Percentiles rank a stretch among this genome's conserved stretches.
Conservation (phyloP, 176 grass and related monocot genomes). For the Calamus simplicifolius region DNA sequence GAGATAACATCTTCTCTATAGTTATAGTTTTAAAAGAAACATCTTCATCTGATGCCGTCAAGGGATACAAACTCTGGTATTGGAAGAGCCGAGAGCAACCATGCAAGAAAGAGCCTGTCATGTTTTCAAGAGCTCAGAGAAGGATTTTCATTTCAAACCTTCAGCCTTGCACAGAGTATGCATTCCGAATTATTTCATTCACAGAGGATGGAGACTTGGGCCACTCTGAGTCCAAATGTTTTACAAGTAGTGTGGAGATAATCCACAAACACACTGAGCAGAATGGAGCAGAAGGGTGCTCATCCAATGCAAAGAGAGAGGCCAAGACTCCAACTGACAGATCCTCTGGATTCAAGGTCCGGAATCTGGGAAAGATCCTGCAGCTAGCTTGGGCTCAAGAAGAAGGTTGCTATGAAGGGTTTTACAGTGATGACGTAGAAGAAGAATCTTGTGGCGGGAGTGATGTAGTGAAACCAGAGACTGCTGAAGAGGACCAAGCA, state of each 20-base stretch:
- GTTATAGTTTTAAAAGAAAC: slow-evolving; percentile 72
- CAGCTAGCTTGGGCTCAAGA: slow-evolving; percentile 43
- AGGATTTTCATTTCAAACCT: slow-evolving; percentile 74
- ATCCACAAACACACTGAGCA: slow-evolving; percentile 26
- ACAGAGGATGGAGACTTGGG: slow-evolving; percentile 67
- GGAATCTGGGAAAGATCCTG: slow-evolving; percentile 65
- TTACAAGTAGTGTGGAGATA: slow-evolving; percentile 74
- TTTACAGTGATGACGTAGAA: slow-evolving; percentile 40
- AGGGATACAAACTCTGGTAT: slow-evolving; percentile 93
- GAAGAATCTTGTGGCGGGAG: slow-evolving; percentile 59
- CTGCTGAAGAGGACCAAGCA: slow-evolving; percentile 21
- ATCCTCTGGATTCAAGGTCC: slow-evolving; percentile 73
- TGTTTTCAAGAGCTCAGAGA: slow-evolving; percentile 67
- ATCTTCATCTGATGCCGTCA: slow-evolving; percentile 38
- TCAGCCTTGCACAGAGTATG: slow-evolving; percentile 86
- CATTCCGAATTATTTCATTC: slow-evolving; percentile 87
- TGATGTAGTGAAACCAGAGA: slow-evolving; percentile 35
- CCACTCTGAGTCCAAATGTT: slow-evolving; percentile 91
- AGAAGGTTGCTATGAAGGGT: slow-evolving; percentile 51
- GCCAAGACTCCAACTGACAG: slow-evolving; percentile 40
- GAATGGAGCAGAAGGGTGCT: slow-evolving; percentile 23
- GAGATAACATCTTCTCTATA: slow-evolving; percentile 71
- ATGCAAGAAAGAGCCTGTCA: slow-evolving; percentile 43
- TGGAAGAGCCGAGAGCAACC: slow-evolving; percentile 68
- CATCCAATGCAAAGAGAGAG: slow-evolving; percentile 29